Percentiles rank a stretch among this genome's conserved stretches.
phyloP scores from a whole-genome alignment of 805 yeast species.

The Myxozyma kluyveri region DNA sequence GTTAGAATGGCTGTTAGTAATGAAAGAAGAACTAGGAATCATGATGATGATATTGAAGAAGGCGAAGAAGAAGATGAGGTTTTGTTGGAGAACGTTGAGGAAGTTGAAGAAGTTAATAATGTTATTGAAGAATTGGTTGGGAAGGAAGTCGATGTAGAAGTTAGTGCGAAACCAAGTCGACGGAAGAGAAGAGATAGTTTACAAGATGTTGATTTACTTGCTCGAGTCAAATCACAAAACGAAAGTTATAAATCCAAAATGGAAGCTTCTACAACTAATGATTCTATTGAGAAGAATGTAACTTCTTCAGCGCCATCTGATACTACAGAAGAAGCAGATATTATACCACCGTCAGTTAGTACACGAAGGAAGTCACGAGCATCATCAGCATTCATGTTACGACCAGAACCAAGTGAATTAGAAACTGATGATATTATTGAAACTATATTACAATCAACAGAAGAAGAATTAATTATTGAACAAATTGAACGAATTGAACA shows the following conservation, averaged over 20 bases:
- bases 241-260: constrained; percentile 17
- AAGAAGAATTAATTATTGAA: no score
- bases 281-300: background rate
- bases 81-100: background rate
- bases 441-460: no score
- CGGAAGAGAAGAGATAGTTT: constrained; percentile 26
- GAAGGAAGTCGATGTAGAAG: background rate
- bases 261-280: no score
- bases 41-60: background rate
- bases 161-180: constrained; percentile 7
- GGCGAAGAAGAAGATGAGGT: background rate
- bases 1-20: background rate
- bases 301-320: background rate
- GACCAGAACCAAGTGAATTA: no score
- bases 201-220: constrained; percentile 24
- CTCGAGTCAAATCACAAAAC: constrained; percentile 19
- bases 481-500: no score
- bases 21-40: background rate
- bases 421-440: no score
- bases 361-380: background rate
- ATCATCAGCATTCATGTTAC: background rate
- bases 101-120: background rate
- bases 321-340: background rate
- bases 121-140: background rate
- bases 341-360: background rate